These are phyloP conservation scores for Erythrobasidium hasegawianum DNA, from an alignment of 1,284 basidiomycete species.

Conservation along the genomic window DNA sequence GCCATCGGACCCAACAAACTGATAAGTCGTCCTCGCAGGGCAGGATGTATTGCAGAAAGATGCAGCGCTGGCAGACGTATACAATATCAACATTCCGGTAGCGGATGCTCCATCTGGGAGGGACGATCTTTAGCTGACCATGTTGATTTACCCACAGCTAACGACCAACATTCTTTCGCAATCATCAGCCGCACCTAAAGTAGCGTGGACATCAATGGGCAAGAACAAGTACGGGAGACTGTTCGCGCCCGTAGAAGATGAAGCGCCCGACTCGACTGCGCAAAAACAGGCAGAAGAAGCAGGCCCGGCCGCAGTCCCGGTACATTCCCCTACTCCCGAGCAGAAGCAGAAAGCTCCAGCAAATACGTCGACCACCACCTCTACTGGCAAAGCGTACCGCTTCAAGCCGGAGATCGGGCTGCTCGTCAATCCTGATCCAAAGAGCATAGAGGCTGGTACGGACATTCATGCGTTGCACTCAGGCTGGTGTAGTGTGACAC, in stretches of 20 bases:
- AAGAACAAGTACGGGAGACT: conserved; percentile 68
- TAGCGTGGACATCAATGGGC: conserved; percentile 73
- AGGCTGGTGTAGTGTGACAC: conserved; percentile 67
- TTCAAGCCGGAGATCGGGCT: conserved; percentile 72
- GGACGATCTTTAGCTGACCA: no score
- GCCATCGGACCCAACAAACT: no score
- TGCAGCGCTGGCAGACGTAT: conserved; percentile 67
- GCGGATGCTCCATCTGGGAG: no score
- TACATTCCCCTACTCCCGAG: conserved; percentile 1
- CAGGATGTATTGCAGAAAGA: conserved; percentile 52
- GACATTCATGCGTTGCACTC: conserved; percentile 73
- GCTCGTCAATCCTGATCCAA: conserved; percentile 62
- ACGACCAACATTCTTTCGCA: conserved; percentile 59
- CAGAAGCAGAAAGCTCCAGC: background rate
- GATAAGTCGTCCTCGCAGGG: conserved; percentile 42
- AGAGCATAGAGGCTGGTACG: conserved; percentile 64
- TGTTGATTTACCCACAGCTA: conserved; percentile 25
- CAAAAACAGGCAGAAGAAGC: conserved; percentile 46
- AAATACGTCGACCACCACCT: background rate
- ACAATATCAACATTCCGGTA: conserved; percentile 72
- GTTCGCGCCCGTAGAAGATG: conserved; percentile 52
- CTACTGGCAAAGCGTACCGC: conserved; percentile 56
- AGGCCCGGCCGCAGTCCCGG: conserved; percentile 1
- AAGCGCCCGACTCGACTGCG: conserved; percentile 37
- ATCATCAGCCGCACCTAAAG: conserved; percentile 54